These are phyloP conservation scores for Candida tammaniensis DNA, from an alignment of 805 yeast genomes.

Conservation along the genomic window DNA sequence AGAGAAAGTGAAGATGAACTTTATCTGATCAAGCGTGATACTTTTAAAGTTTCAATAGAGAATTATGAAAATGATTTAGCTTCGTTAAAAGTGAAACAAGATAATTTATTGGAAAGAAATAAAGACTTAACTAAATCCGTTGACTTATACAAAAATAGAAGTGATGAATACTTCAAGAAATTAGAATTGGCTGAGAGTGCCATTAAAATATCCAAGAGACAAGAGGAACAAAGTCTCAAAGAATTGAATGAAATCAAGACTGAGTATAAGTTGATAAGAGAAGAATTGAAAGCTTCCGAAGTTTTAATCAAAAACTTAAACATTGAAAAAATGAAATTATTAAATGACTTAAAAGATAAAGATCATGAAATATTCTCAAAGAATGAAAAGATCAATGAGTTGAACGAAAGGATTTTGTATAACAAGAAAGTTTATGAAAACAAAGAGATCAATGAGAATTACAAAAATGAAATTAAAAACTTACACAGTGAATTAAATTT, in stretches of 20 bases:
- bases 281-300: conserved; percentile 56
- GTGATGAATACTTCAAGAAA: conserved; percentile 71
- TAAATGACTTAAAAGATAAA: conserved; percentile 54
- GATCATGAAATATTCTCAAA: conserved; percentile 52
- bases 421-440: conserved; percentile 45
- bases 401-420: conserved; percentile 57
- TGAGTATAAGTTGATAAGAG: conserved; percentile 46
- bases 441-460: conserved; percentile 41
- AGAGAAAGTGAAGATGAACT: conserved; percentile 43
- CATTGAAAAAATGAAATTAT: conserved; percentile 48
- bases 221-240: conserved; percentile 50
- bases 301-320: conserved; percentile 51
- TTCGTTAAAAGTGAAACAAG: conserved; percentile 55
- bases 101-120: conserved; percentile 55
- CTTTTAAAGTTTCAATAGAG: conserved; percentile 34
- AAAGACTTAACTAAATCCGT: conserved; percentile 52
- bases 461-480: conserved; percentile 50
- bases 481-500: conserved; percentile 52
- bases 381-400: conserved; percentile 44
- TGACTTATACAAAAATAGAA: conserved; percentile 63
- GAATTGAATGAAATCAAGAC: conserved; percentile 45
- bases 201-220: conserved; percentile 57
- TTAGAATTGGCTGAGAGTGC: conserved; percentile 79
- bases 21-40: conserved; percentile 40
- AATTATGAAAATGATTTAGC: conserved; percentile 39